phyloP scores from a whole-genome alignment of 208 protist species.

The Leptomonas pyrrhocoris region DNA sequence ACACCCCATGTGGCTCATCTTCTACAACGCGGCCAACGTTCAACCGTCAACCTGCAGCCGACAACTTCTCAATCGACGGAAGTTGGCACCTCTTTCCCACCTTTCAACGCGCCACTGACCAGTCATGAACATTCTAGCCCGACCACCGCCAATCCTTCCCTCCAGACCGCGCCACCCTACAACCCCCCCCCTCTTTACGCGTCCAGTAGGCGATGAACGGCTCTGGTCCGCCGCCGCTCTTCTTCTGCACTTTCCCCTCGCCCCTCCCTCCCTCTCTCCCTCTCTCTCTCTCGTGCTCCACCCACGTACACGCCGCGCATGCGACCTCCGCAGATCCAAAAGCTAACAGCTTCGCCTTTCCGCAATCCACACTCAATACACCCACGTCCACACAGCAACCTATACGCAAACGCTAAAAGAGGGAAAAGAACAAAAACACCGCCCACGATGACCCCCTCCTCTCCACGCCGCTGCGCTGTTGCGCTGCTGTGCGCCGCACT shows the following conservation, averaged over 20 bases:
- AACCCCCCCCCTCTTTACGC: not conserved
- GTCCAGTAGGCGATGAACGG: not conserved
- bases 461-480: conserved; percentile 11
- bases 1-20: no score
- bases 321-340: not conserved
- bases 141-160: no score
- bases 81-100: no score
- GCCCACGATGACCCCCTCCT: not conserved
- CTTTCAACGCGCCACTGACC: no score
- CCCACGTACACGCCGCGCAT: not conserved
- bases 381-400: not conserved
- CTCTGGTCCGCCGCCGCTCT: not conserved
- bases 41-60: no score
- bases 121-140: no score
- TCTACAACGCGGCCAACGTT: no score
- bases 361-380: not conserved
- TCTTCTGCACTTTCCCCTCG: not conserved
- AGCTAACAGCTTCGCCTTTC: not conserved
- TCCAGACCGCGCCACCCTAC: no score
- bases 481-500: conserved; percentile 28
- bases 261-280: not conserved
- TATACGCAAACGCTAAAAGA: not conserved
- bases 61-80: no score
- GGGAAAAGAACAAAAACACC: not conserved
- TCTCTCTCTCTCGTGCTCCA: not conserved